Evolutionary conservation across 2,329 filamentous ascomycete genomes (phyloP).

Genomic region (Chaetomium strumarium): DNA sequence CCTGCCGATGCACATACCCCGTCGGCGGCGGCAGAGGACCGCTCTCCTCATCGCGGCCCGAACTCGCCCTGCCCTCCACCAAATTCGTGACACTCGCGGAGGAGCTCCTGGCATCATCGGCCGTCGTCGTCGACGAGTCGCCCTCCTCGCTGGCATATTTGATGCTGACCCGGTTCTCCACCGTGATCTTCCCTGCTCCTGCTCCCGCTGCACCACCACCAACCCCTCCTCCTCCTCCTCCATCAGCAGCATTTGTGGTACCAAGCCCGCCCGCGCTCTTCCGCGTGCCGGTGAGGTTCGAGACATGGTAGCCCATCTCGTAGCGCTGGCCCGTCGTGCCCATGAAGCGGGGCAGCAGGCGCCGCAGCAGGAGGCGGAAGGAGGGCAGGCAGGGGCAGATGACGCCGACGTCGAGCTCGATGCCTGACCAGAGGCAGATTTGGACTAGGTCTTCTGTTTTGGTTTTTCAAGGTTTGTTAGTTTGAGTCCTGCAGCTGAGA

Average conservation of each 20-base stretch:
- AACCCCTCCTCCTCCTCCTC: not conserved
- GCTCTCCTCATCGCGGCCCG: conserved; percentile 6
- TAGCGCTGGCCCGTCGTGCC: conserved; percentile 14
- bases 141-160: conserved; percentile 3
- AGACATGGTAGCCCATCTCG: conserved; percentile 18
- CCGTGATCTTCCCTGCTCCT: not conserved
- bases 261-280: not conserved
- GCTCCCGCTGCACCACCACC: not conserved
- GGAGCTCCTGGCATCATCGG: conserved; percentile 7
- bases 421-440: conserved; percentile 21
- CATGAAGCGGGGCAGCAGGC: conserved; percentile 15
- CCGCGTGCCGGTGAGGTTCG: not conserved
- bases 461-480: not conserved
- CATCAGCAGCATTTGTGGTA: not conserved
- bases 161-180: conserved; percentile 3
- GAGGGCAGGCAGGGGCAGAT: conserved; percentile 24
- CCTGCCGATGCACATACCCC: too few species aligned
- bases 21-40: not conserved
- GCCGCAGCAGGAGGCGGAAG: conserved; percentile 21
- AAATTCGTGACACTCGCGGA: conserved; percentile 13
- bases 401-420: conserved; percentile 24
- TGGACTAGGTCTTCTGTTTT: conserved; percentile 21
- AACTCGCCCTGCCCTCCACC: conserved; percentile 1
- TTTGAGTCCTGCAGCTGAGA: not conserved
- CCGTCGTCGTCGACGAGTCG: too few species aligned